A percentile compares a stretch with the other conserved stretches of the same genome.
Conservation (phyloP, 108 stramenopile species). For the Skeletonema marinoi region DNA sequence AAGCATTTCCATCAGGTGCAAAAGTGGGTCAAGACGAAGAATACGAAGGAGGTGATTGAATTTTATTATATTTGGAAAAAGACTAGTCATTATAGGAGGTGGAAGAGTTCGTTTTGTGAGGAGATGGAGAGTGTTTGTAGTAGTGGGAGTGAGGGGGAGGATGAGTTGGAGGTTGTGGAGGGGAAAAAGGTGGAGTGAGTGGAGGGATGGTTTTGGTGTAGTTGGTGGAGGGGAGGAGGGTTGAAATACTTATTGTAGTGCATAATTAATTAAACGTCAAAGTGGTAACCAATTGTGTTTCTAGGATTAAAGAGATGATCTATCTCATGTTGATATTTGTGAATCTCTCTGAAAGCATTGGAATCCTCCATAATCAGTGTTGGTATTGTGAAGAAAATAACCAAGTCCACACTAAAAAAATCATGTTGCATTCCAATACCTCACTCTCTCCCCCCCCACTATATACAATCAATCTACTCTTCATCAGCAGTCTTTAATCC, state of each 20-base stretch:
- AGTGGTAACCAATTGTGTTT: too few relatives aligned
- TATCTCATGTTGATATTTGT: too few relatives aligned
- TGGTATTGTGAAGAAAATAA: too few relatives aligned
- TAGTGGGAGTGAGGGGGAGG: constrained; percentile 18
- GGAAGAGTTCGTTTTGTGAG: constrained; percentile 68
- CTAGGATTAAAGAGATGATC: too few relatives aligned
- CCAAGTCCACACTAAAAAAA: too few relatives aligned
- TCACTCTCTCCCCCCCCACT: background rate
- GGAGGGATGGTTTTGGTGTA: background rate
- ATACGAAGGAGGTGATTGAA: constrained; percentile 86
- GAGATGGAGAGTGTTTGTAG: constrained; percentile 21
- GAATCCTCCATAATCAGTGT: too few relatives aligned
- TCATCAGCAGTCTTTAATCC: constrained; percentile 77
- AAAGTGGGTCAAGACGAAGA: constrained; percentile 78
- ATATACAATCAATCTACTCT: background rate
- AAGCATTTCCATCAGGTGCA: constrained; percentile 80
- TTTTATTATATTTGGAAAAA: constrained; percentile 99
- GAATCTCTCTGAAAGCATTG: too few relatives aligned
- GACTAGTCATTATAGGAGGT: constrained; percentile 87
- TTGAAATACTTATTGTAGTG: too few relatives aligned
- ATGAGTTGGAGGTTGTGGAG: background rate
- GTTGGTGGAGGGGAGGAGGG: background rate
- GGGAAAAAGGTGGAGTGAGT: background rate
- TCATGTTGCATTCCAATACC: background rate
- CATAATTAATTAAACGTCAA: too few relatives aligned